These are phyloP conservation scores for Aegilops longissima DNA, from an alignment of 176 grass and related monocot genomes.

Conservation along the genomic window DNA sequence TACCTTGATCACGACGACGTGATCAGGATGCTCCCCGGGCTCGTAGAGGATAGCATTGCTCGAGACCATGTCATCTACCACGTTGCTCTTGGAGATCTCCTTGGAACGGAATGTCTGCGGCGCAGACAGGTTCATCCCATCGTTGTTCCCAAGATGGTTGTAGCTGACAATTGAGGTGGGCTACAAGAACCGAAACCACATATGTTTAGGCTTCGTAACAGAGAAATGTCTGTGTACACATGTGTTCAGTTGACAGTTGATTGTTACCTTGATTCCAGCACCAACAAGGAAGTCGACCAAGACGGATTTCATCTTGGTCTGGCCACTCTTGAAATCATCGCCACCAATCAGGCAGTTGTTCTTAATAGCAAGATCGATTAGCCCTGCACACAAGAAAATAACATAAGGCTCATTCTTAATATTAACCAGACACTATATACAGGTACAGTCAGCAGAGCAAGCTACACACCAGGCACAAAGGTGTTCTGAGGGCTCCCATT, in stretches of 20 bases:
- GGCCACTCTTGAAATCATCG: slow-evolving; percentile 99
- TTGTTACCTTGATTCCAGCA: slow-evolving; percentile 89
- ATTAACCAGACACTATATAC: background rate
- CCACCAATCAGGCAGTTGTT: slow-evolving; percentile 87
- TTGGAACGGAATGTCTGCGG: slow-evolving; percentile 97
- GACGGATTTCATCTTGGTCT: slow-evolving; percentile 99
- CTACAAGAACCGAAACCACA: slow-evolving; percentile 37
- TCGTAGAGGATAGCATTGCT: slow-evolving; percentile 93
- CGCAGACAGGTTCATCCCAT: slow-evolving; percentile 92
- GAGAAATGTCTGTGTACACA: background rate
- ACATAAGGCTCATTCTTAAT: background rate
- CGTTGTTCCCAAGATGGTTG: slow-evolving; percentile 97
- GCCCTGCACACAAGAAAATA: slow-evolving; percentile 51
- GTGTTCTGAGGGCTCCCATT: slow-evolving; percentile 99
- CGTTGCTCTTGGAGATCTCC: slow-evolving; percentile 98
- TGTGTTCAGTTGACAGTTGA: background rate
- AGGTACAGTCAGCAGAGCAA: background rate
- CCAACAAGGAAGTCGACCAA: slow-evolving; percentile 97
- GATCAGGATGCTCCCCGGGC: slow-evolving; percentile 91
- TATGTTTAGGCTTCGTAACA: background rate
- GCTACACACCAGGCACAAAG: slow-evolving; percentile 79
- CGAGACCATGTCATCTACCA: slow-evolving; percentile 98
- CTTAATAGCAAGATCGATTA: slow-evolving; percentile 94
- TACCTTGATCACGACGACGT: slow-evolving; percentile 98
- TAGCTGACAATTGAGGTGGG: slow-evolving; percentile 98